These are phyloP conservation scores for Pseudognaphalium luteoalbum DNA, from an alignment of 129 eudicot species.

Conservation along the genomic window DNA sequence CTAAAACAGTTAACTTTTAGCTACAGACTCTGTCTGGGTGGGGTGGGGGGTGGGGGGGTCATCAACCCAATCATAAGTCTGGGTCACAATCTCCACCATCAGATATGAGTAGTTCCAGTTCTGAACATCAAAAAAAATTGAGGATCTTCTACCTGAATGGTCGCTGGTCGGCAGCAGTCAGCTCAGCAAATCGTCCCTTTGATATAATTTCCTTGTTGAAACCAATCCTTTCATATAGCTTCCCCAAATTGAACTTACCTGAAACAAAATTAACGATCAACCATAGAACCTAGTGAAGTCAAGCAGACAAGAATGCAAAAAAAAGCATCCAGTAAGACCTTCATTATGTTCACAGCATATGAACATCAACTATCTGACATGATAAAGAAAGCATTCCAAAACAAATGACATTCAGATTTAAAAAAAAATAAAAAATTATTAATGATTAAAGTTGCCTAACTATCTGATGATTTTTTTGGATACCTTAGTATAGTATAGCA, in stretches of 20 bases:
- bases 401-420: background rate
- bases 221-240: slow-evolving; percentile 81
- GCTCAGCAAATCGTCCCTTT: slow-evolving; percentile 82
- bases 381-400: slow-evolving; percentile 3
- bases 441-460: background rate
- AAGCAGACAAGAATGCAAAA: background rate
- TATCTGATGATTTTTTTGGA: background rate
- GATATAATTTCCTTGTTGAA: slow-evolving; percentile 92
- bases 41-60: no score
- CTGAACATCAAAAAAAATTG: background rate
- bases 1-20: background rate
- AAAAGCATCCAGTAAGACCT: slow-evolving; percentile 3
- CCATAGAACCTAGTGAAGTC: background rate
- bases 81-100: background rate
- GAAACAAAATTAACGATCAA: slow-evolving; percentile 15
- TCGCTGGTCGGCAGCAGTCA: slow-evolving; percentile 84
- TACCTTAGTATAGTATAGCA: background rate
- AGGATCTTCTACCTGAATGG: slow-evolving; percentile 69
- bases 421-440: no score
- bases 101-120: slow-evolving; percentile 1
- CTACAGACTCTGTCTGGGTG: background rate
- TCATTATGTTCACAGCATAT: no score
- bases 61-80: no score
- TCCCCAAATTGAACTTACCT: slow-evolving; percentile 91
- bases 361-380: background rate